Base-by-base conservation (phyloP, 148 eudicot genomes). In the Nyssa sinensis region DNA sequence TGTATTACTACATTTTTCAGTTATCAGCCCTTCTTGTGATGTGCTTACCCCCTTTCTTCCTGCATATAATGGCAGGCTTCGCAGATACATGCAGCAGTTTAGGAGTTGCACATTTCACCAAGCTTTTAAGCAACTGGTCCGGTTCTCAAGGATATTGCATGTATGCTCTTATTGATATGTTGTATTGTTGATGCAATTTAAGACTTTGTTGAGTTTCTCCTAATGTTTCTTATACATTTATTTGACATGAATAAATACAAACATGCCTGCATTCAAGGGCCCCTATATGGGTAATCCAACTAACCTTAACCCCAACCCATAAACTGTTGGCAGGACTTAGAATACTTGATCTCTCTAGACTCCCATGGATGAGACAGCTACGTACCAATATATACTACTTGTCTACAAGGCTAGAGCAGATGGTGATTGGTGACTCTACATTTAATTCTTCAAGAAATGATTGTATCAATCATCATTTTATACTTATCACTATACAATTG, bases 81-180 rank as follows among this genome's bases (percentile, higher is more conserved):
- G 67, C 82, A 25, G 91, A 88, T 70, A 71, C 66, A 44, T 88
- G 91, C 84, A 72, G 25, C 11, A 55, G 68, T 39, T 61, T 55
- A 24, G 84, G 78, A 66, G 81, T 85, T 14, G 35, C 37, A 64
- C 64, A 32, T 16, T 88, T 88, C 78, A 84, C 87, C 27, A 60
- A 80, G 62, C 69, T 62, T 75, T 73, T 88, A 32, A 75, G 73
- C 67, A 74, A 80, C 33, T 88, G 89, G 91, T 72, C 91, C 4
- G 87, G 85, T 69, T 35, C 81, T 62, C 66, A 81, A 79, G 91
- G 91, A 75, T 72, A 85, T 60, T 88, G 91, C 82, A 77, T 88
- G 91, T 88, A 84, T 62, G 84, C 49, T 34, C 75, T 67, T 39
- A 23, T 44, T n/a, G n/a, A n/a, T 64, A 14, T 29, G 24, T 69